Conservation (phyloP, 2,329 filamentous ascomycete species). For the Fusarium decemcellulare region DNA sequence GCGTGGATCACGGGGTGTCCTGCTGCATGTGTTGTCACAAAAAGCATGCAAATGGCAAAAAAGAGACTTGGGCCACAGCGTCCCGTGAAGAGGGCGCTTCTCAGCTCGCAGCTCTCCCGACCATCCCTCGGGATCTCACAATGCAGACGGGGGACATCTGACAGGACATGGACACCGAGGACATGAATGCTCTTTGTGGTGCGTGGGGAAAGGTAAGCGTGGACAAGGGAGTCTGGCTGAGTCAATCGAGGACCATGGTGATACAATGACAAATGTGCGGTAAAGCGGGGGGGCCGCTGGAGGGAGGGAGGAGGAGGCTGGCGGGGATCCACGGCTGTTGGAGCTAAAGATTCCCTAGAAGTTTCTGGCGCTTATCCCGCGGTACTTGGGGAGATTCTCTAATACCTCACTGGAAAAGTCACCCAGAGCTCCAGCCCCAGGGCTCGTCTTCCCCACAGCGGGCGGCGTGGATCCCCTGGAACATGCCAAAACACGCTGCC, state of each 20-base stretch:
- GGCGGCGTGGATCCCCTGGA: slow-evolving; percentile 17
- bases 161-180: slow-evolving; percentile 1
- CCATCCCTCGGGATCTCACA: slow-evolving; percentile 4
- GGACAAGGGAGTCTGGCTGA: slow-evolving; percentile 14
- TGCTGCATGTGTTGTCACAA: too few species aligned
- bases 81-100: too few species aligned
- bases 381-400: slow-evolving; percentile 8
- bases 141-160: slow-evolving; percentile 1
- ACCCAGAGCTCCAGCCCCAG: not conserved
- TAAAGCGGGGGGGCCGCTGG: not conserved
- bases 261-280: slow-evolving; percentile 15
- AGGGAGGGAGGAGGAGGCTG: not conserved
- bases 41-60: too few species aligned
- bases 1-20: too few species aligned
- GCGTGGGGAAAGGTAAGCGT: slow-evolving; percentile 19
- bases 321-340: slow-evolving; percentile 2
- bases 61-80: too few species aligned
- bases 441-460: slow-evolving; percentile 31
- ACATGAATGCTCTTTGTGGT: slow-evolving; percentile 40
- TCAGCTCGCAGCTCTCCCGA: too few species aligned
- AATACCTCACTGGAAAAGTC: slow-evolving; percentile 10
- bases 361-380: slow-evolving; percentile 43
- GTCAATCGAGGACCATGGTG: not conserved
- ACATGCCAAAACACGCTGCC: slow-evolving; percentile 34
- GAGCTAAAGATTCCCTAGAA: slow-evolving; percentile 30